These are phyloP conservation scores for Poa pratensis DNA, from an alignment of 176 grass and related monocot genomes.

Conservation along the genomic window DNA sequence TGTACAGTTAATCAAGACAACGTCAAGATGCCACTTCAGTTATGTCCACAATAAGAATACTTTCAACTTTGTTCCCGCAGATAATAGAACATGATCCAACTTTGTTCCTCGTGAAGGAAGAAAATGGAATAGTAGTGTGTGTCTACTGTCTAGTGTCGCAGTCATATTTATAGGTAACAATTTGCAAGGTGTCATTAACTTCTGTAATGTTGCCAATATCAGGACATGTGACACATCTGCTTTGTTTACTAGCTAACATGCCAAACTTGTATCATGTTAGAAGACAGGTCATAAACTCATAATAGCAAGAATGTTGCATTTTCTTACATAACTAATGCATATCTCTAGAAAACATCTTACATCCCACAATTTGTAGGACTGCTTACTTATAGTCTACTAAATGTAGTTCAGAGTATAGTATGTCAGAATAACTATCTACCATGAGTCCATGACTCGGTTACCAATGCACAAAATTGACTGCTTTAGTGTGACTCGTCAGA, in stretches of 20 bases:
- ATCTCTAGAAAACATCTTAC: not conserved
- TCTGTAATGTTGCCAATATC: not conserved
- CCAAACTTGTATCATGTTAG: not conserved
- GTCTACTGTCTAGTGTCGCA: not conserved
- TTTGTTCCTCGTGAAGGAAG: not conserved
- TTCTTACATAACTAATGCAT: not conserved
- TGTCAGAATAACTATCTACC: too few relatives aligned
- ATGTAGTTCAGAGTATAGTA: too few relatives aligned
- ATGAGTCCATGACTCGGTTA: too few relatives aligned
- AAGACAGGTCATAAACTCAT: too few relatives aligned
- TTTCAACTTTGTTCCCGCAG: conserved; percentile 3
- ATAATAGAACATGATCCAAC: not conserved
- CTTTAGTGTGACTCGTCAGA: too few relatives aligned
- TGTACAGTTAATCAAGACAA: not conserved
- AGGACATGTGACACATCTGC: not conserved
- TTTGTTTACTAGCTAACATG: not conserved
- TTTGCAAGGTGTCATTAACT: not conserved
- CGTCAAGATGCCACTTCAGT: not conserved
- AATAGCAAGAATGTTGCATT: not conserved
- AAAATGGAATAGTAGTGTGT: not conserved
- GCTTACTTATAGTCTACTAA: too few relatives aligned
- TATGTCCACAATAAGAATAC: not conserved
- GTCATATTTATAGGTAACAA: not conserved
- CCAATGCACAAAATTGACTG: too few relatives aligned
- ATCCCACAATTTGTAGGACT: too few relatives aligned